These are phyloP conservation scores for Ophiostoma sp. DNA, from an alignment of 2,329 filamentous ascomycete species.

Conservation along the genomic window DNA sequence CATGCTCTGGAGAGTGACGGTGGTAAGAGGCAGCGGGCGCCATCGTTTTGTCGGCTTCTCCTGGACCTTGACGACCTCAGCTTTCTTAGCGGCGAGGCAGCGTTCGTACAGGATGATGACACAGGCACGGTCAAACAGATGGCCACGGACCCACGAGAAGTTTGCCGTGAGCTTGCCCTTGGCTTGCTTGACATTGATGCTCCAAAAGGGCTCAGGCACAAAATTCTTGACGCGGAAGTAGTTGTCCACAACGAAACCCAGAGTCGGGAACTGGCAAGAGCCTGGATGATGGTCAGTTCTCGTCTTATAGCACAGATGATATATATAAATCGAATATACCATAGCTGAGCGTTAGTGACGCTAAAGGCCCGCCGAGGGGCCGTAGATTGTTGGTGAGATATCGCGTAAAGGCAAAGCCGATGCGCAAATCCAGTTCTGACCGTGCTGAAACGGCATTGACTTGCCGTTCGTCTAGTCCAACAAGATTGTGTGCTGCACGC, in stretches of 20 bases:
- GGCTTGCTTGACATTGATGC: slow-evolving; percentile 78
- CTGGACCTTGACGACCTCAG: slow-evolving; percentile 79
- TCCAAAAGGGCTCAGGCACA: slow-evolving; percentile 89
- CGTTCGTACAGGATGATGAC: slow-evolving; percentile 82
- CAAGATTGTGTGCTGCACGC: slow-evolving; percentile 73
- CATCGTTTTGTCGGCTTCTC: slow-evolving; percentile 92
- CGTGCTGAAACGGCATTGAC: slow-evolving; percentile 84
- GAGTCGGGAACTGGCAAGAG: slow-evolving; percentile 93
- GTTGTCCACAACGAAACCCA: slow-evolving; percentile 95
- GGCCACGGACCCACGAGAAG: slow-evolving; percentile 79
- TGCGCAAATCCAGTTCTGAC: slow-evolving; percentile 89
- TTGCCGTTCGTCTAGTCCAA: slow-evolving; percentile 79
- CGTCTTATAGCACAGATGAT: not conserved
- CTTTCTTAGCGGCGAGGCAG: slow-evolving; percentile 73
- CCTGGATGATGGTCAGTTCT: slow-evolving; percentile 46
- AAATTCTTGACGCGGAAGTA: slow-evolving; percentile 95
- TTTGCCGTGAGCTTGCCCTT: slow-evolving; percentile 64
- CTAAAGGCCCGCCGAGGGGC: slow-evolving; percentile 65
- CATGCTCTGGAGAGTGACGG: slow-evolving; percentile 94
- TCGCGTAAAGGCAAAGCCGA: slow-evolving; percentile 89
- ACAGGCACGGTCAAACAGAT: slow-evolving; percentile 83
- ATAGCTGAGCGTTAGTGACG: slow-evolving; percentile 73
- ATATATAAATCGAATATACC: slow-evolving; percentile 51
- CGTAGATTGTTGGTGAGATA: slow-evolving; percentile 81
- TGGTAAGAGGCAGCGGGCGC: slow-evolving; percentile 90